Conservation (phyloP, 2,329 filamentous ascomycete species). For the Alternaria metachromatica region DNA sequence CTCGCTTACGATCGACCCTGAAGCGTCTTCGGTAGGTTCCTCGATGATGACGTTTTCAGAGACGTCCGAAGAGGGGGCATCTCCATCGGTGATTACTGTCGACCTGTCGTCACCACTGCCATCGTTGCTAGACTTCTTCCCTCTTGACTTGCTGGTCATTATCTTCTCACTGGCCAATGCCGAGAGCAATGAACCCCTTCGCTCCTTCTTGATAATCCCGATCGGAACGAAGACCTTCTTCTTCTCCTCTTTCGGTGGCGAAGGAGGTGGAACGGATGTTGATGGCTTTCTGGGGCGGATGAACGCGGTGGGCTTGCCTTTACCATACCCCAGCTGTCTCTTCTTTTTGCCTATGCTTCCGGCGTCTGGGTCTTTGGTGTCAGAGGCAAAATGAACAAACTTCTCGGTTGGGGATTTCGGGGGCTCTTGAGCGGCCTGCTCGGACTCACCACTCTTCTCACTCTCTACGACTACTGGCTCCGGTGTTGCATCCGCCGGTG, state of each 20-base stretch:
- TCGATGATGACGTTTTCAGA: constrained; percentile 20
- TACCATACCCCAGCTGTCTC: constrained; percentile 30
- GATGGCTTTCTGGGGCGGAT: constrained; percentile 40
- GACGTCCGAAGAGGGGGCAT: constrained; percentile 14
- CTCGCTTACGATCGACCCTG: constrained; percentile 4
- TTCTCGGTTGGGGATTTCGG: constrained; percentile 41
- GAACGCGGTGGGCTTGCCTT: constrained; percentile 41
- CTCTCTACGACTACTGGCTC: constrained; percentile 18
- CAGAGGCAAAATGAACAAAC: constrained; percentile 47
- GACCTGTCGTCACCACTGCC: constrained; percentile 11
- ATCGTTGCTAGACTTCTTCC: constrained; percentile 32
- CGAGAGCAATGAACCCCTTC: constrained; percentile 25
- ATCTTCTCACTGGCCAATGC: constrained; percentile 28
- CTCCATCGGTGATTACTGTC: not conserved
- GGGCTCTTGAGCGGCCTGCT: constrained; percentile 43
- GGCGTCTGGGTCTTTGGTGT: constrained; percentile 48
- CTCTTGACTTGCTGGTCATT: constrained; percentile 34
- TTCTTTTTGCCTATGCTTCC: constrained; percentile 36
- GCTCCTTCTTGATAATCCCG: constrained; percentile 28
- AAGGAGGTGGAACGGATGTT: constrained; percentile 19
- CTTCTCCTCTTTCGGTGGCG: constrained; percentile 41
- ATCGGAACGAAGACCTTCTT: constrained; percentile 28
- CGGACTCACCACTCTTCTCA: constrained; percentile 48
- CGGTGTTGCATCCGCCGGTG: constrained; percentile 7
- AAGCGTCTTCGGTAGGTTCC: constrained; percentile 5